phyloP scores from a whole-genome alignment of 768 basidiomycete genomes.

The Boletus edulis region DNA sequence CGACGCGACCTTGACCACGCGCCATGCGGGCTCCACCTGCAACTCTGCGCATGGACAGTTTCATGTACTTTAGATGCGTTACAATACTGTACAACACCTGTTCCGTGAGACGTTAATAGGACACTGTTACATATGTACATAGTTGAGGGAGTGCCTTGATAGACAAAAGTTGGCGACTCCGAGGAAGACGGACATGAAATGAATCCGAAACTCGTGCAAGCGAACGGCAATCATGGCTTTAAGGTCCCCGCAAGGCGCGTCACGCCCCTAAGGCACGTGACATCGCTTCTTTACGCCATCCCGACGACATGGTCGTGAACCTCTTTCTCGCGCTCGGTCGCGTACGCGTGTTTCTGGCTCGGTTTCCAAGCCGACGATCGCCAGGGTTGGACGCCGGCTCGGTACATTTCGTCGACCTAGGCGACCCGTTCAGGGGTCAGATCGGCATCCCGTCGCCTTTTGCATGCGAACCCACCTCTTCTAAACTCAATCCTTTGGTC shows the following conservation, averaged over 20 bases:
- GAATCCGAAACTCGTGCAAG: too few species aligned
- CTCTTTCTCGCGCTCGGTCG: background rate
- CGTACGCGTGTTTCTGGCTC: constrained; percentile 31
- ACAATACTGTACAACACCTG: background rate
- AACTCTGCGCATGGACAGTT: background rate
- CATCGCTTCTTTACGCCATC: background rate
- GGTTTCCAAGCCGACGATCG: constrained; percentile 56
- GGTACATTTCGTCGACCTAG: constrained; percentile 72
- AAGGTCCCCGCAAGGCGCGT: too few species aligned
- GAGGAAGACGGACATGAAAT: too few species aligned
- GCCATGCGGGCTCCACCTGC: too few species aligned
- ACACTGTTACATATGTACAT: too few species aligned
- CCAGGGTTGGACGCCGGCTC: constrained; percentile 64
- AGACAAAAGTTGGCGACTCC: too few species aligned
- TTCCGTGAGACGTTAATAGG: too few species aligned
- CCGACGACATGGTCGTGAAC: background rate
- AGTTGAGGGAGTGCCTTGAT: too few species aligned
- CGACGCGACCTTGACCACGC: too few species aligned
- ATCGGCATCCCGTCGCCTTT: too few species aligned
- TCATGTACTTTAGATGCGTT: background rate
- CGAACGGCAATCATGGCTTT: too few species aligned
- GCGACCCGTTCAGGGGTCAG: too few species aligned
- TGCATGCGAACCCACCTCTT: constrained; percentile 46
- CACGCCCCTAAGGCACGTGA: background rate
- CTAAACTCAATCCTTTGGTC: constrained; percentile 72